Conservation (phyloP, 2,329 filamentous ascomycete genomes). For the Colletotrichum incanum region DNA sequence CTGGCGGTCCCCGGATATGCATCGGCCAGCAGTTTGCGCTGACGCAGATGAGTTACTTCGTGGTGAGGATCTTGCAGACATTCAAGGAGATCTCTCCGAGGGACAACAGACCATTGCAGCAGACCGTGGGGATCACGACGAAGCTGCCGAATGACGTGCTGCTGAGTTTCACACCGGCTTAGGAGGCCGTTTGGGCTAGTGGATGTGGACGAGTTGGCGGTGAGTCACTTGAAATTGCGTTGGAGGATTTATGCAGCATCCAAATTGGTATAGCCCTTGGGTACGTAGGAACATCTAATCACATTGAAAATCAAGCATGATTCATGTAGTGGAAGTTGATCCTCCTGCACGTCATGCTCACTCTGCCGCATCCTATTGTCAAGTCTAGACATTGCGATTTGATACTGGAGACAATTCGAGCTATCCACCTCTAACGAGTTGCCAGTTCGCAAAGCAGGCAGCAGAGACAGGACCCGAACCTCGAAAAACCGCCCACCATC, state of each 20-base stretch:
- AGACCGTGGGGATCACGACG: constrained; percentile 47
- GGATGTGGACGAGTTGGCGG: neutral
- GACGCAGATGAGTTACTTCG: constrained; percentile 57
- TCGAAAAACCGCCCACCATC: constrained; percentile 13
- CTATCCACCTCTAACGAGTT: neutral
- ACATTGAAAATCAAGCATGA: neutral
- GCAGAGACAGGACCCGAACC: neutral
- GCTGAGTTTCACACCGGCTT: constrained; percentile 47
- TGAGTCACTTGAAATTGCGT: neutral
- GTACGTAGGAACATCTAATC: neutral
- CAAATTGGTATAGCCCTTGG: too few species aligned
- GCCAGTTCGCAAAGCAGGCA: constrained; percentile 1
- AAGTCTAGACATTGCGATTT: too few species aligned
- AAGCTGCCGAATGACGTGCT: constrained; percentile 49
- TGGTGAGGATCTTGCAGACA: constrained; percentile 53
- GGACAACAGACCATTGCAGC: constrained; percentile 49
- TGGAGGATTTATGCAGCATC: neutral
- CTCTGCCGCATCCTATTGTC: neutral
- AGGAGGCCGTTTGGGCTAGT: neutral
- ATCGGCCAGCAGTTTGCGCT: constrained; percentile 61
- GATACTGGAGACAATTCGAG: neutral
- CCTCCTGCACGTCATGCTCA: neutral
- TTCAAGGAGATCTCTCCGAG: constrained; percentile 50
- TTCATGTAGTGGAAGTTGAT: neutral
- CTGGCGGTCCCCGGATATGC: constrained; percentile 61